Evolutionary conservation across 768 basidiomycete species (phyloP), one percentile per base, ranked within the genome.

Genomic region (Gymnopilus junonius): DNA sequence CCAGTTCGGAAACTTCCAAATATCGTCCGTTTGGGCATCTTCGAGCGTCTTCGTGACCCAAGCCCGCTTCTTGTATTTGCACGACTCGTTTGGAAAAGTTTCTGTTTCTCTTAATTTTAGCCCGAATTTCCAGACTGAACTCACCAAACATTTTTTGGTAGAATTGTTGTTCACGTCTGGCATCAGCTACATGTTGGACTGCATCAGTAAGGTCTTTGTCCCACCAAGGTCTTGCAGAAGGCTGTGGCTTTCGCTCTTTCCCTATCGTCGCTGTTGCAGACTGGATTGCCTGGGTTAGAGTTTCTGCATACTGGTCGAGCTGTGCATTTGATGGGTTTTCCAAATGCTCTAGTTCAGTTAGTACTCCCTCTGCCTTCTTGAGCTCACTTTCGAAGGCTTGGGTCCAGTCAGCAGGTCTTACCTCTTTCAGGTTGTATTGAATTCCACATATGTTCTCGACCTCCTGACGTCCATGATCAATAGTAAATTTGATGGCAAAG

Each of bases 1-100:
- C 72, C 72, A 75, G 2, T 63, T 65, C 3, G 50, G 43, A 51
- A 71, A 72, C 1, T 60, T 65, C 70, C 72, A 75, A 4, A 75
- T 69, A 4, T 71, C 67, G 15, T 69, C 59, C 0, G 64, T 59
- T 0, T 39, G 40, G 0, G 72, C 69, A 7, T 68, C 51, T 31
- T 71, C 57, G 0, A 75, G 61, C 17, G 34, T 66, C 12, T 66
- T 37, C 11, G 54, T 68, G 0, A 65, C 72, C 70, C 70, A 72
- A 20, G 59, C 60, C 0, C 53, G 48, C 51, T 72, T 74, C 12
- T 65, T 70, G 17, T 43, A 55, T 15, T 64, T 59, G 57, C 67
- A 63, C 2, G n/a, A 71, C 60, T 20, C 64, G 32, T 27, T 71
- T 65, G 60, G 70, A 69, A 54, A 63, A 66, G 59, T 70, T 73